phyloP scores from a whole-genome alignment of 176 grass and related monocot genomes.

The Oropetium thomaeum region DNA sequence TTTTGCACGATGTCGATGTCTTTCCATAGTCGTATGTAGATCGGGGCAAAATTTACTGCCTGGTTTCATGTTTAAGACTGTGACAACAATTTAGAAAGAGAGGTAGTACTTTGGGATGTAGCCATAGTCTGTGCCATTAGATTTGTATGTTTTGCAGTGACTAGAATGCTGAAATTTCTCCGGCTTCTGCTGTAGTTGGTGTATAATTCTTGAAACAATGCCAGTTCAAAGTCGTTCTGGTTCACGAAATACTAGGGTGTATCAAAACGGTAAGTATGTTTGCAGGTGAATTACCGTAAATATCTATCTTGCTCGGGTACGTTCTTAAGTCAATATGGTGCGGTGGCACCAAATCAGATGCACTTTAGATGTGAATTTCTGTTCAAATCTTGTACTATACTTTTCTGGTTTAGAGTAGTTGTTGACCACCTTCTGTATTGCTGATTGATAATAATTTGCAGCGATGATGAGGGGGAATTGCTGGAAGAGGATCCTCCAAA shows the following conservation, averaged over 20 bases:
- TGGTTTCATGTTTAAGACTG: background rate
- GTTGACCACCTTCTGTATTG: too few species aligned
- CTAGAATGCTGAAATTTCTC: too few species aligned
- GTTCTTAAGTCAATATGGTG: background rate
- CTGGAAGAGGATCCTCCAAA: constrained; percentile 55
- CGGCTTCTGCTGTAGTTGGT: too few species aligned
- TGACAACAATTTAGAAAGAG: too few species aligned
- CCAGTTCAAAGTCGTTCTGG: too few species aligned
- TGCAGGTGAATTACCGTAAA: background rate
- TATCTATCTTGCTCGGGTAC: background rate
- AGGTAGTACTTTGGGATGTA: background rate
- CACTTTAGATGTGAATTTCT: background rate
- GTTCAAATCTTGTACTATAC: too few species aligned
- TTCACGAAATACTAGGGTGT: background rate
- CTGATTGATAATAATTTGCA: constrained; percentile 18
- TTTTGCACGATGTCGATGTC: background rate
- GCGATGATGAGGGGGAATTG: constrained; percentile 73
- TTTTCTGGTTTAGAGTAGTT: too few species aligned
- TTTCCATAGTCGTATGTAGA: background rate
- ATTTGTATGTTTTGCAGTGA: too few species aligned
- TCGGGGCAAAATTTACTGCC: background rate
- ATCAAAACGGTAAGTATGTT: background rate
- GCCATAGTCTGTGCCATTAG: background rate
- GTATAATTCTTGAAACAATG: too few species aligned
- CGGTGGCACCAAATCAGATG: background rate